Evolutionary conservation across 495 filamentous ascomycete species (phyloP).

Genomic region (Penicillium crystallinum): DNA sequence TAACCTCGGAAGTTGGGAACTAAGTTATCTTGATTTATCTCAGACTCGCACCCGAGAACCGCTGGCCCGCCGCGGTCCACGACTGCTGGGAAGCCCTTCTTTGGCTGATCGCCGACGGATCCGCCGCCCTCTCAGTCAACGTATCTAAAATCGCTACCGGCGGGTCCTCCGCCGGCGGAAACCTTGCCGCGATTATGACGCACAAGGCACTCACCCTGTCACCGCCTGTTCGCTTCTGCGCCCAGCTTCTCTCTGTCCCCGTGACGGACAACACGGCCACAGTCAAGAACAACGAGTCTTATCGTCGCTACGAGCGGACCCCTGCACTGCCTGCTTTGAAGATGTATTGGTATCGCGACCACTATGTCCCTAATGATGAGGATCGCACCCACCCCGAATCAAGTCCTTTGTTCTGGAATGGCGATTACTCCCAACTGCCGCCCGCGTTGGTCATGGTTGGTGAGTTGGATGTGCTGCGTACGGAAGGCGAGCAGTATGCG

Average conservation of each 20-base stretch:
- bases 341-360: conserved; percentile 56
- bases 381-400: conserved; percentile 49
- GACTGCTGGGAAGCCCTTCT: conserved; percentile 55
- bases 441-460: conserved; percentile 51
- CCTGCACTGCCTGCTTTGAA: conserved; percentile 49
- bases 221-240: conserved; percentile 38
- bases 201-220: conserved; percentile 46
- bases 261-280: conserved; percentile 54
- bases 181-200: conserved; percentile 51
- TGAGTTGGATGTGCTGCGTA: conserved; percentile 51
- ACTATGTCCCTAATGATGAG: conserved; percentile 47
- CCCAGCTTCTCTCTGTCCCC: conserved; percentile 53
- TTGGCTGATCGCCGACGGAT: conserved; percentile 45
- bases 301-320: conserved; percentile 44
- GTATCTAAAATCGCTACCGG: conserved; percentile 46
- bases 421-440: conserved; percentile 46
- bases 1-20: background rate
- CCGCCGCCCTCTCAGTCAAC: conserved; percentile 37
- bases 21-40: background rate
- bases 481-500: conserved; percentile 47
- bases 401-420: conserved; percentile 47
- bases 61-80: conserved; percentile 52
- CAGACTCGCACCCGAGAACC: conserved; percentile 50
- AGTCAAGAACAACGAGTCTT: conserved; percentile 40
- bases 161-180: conserved; percentile 53